These are phyloP conservation scores for Cryptomeria japonica DNA, from an alignment of 75 land plant genomes.

Conservation along the genomic window DNA sequence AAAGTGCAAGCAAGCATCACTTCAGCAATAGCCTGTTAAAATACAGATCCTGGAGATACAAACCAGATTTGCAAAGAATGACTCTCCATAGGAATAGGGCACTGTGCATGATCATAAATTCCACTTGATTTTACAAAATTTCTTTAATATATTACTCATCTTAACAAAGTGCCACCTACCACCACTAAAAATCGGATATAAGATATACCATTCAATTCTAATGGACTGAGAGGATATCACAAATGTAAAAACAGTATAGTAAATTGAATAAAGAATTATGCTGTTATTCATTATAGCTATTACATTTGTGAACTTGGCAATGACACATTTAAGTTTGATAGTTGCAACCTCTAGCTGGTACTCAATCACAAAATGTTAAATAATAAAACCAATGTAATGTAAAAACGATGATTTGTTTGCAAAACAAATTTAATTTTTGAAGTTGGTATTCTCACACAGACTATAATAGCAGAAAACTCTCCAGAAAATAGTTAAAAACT, in stretches of 20 bases:
- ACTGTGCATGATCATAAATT: not conserved
- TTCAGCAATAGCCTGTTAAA: not conserved
- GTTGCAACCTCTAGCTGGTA: not conserved
- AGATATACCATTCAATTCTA: not conserved
- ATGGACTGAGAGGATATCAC: not conserved
- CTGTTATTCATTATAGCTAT: not conserved
- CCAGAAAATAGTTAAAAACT: not conserved
- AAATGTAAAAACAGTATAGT: not conserved
- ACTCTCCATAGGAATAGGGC: not conserved
- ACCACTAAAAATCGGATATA: not conserved
- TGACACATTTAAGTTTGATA: not conserved
- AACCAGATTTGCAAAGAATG: not conserved
- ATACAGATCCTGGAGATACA: not conserved
- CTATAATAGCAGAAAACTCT: not conserved
- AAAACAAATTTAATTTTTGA: not conserved
- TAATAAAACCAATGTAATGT: not conserved
- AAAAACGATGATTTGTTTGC: not conserved
- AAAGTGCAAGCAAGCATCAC: not conserved
- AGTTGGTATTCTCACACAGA: not conserved
- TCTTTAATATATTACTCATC: not conserved
- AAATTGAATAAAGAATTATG: not conserved
- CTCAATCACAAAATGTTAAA: not conserved
- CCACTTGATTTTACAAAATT: not conserved
- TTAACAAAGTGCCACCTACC: not conserved
- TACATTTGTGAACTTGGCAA: not conserved